These are phyloP conservation scores for Solanum acaule DNA, from an alignment of 257 asterid genomes.

Conservation along the genomic window DNA sequence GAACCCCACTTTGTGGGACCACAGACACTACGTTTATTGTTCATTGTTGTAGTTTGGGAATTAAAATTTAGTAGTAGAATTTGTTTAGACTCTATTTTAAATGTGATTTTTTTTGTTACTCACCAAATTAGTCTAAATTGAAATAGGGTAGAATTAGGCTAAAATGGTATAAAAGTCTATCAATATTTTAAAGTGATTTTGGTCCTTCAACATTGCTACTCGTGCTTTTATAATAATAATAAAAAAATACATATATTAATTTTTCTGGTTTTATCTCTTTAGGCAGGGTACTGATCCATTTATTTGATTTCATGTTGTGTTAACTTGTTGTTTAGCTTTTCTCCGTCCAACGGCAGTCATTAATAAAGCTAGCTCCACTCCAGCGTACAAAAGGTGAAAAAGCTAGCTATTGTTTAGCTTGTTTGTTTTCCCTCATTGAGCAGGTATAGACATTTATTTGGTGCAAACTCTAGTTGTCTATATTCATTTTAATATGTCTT, in stretches of 20 bases:
- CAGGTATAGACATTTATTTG: slow-evolving; percentile 45
- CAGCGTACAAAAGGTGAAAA: slow-evolving; percentile 48
- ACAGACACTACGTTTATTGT: background rate
- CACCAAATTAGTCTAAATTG: background rate
- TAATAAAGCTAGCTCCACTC: slow-evolving; percentile 42
- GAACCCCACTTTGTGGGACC: background rate
- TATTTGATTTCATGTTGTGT: background rate
- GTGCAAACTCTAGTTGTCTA: background rate
- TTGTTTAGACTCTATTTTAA: background rate
- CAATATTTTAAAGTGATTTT: background rate
- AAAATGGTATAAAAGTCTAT: background rate
- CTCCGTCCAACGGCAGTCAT: slow-evolving; percentile 48
- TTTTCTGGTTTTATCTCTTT: background rate
- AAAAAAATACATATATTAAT: background rate
- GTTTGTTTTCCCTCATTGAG: slow-evolving; percentile 85
- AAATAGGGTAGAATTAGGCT: background rate
- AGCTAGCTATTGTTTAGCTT: slow-evolving; percentile 73
- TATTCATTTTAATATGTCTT: background rate
- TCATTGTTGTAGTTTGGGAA: background rate
- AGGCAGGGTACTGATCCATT: background rate
- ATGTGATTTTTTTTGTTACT: background rate
- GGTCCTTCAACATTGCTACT: background rate
- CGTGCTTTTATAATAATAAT: background rate
- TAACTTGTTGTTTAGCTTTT: slow-evolving; percentile 42
- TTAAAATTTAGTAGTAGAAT: background rate